Evolutionary conservation across 345 rosid species (phyloP).

Genomic region (Pistacia vera): DNA sequence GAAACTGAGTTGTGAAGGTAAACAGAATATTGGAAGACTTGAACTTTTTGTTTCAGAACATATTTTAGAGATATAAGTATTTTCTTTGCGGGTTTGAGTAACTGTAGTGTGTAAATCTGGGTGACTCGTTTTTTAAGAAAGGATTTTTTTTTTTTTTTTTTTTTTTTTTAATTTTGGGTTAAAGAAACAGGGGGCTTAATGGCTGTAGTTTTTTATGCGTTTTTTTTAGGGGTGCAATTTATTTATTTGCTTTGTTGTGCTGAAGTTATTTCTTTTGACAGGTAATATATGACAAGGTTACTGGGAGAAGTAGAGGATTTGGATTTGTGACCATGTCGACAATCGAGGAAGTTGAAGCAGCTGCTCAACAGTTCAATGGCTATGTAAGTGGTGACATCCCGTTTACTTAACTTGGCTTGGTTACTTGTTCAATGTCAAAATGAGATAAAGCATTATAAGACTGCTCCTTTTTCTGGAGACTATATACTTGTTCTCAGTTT

Average conservation of each 20-base stretch:
- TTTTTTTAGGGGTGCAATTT: neutral
- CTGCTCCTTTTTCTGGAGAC: neutral
- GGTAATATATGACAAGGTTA: constrained; percentile 92
- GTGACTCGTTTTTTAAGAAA: neutral
- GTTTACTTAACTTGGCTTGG: neutral
- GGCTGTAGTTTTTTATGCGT: neutral
- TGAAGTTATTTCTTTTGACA: constrained; percentile 32
- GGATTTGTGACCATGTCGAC: constrained; percentile 96
- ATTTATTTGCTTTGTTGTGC: constrained; percentile 5
- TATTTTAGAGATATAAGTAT: neutral
- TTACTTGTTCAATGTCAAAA: neutral
- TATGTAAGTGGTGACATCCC: constrained; percentile 55
- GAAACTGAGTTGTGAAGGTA: no score
- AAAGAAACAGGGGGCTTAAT: no score
- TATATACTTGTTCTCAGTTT: neutral
- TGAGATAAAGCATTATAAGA: neutral
- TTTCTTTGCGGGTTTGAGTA: neutral
- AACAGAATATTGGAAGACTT: neutral
- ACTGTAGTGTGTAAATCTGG: no score
- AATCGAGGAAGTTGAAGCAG: constrained; percentile 71
- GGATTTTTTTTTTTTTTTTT: neutral
- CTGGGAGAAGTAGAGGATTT: constrained; percentile 97
- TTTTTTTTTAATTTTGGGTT: no score
- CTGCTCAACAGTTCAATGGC: constrained; percentile 85
- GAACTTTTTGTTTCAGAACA: neutral